Evolutionary conservation across 371 early-diverging fungal genomes (phyloP).

Genomic region (Phascolomyces articulosus): DNA sequence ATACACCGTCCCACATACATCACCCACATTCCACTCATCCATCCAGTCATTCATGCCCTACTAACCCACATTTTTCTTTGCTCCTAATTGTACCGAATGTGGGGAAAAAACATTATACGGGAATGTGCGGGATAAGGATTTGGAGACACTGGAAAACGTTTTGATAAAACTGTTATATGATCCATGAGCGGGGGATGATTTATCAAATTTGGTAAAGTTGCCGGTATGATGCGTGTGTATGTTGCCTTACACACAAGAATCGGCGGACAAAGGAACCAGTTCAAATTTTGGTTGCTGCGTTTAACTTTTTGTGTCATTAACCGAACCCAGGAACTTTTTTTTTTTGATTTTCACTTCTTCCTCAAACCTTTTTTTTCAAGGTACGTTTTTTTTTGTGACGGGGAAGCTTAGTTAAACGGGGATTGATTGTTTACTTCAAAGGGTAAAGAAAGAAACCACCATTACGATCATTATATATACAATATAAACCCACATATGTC

Average conservation of each 20-base stretch:
- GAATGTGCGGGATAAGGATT: conserved; percentile 12
- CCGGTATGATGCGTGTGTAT: too few species aligned
- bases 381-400: conserved; percentile 9
- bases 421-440: conserved; percentile 9
- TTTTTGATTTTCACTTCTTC: conserved; percentile 7
- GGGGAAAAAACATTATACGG: background rate
- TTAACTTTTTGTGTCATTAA: conserved; percentile 5
- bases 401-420: background rate
- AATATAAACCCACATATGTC: conserved; percentile 8
- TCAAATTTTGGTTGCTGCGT: too few species aligned
- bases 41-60: too few species aligned
- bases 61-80: background rate
- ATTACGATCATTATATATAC: too few species aligned
- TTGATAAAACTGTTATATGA: conserved; percentile 5
- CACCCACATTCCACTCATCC: too few species aligned
- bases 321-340: conserved; percentile 5
- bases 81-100: background rate
- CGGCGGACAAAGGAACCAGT: too few species aligned
- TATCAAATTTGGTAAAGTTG: too few species aligned
- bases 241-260: too few species aligned
- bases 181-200: background rate
- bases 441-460: conserved; percentile 1
- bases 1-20: too few species aligned
- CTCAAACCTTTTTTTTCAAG: conserved; percentile 7
- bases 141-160: background rate